Percentiles rank a stretch among this genome's conserved stretches.
These are phyloP conservation scores for Pseudopyrenochaeta lycopersici DNA, from an alignment of 2,329 filamentous ascomycete genomes.

Conservation along the genomic window DNA sequence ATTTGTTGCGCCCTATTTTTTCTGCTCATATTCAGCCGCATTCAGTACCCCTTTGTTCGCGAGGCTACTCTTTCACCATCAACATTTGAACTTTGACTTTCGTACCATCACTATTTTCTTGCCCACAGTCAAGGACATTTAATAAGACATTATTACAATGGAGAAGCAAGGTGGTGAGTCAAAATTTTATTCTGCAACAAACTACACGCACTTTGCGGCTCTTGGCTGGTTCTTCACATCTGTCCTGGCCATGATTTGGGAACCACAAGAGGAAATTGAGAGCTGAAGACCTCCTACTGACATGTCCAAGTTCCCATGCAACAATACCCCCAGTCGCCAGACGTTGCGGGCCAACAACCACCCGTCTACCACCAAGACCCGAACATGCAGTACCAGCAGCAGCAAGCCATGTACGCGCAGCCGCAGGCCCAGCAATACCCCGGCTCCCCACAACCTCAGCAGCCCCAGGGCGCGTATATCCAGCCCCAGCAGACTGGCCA, in stretches of 20 bases:
- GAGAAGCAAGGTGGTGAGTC: slow-evolving; percentile 48
- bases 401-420: slow-evolving; percentile 27
- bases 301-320: slow-evolving; percentile 46
- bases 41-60: background rate
- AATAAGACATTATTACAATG: slow-evolving; percentile 29
- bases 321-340: slow-evolving; percentile 46
- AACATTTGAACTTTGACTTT: background rate
- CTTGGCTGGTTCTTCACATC: no score
- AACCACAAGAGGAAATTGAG: no score
- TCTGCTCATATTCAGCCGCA: background rate
- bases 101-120: background rate
- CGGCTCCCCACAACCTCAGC: slow-evolving; percentile 35
- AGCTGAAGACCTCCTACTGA: slow-evolving; percentile 18
- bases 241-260: no score
- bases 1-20: background rate
- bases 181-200: background rate
- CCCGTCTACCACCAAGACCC: slow-evolving; percentile 46
- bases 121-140: background rate
- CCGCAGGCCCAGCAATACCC: slow-evolving; percentile 22
- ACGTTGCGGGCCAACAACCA: slow-evolving; percentile 37
- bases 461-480: slow-evolving; percentile 30
- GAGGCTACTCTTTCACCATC: background rate
- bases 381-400: slow-evolving; percentile 33
- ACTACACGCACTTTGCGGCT: no score
- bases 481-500: slow-evolving; percentile 18